Evolutionary conservation across 148 eudicot genomes (phyloP).

Genomic region (Vaccinium vitisidaea): DNA sequence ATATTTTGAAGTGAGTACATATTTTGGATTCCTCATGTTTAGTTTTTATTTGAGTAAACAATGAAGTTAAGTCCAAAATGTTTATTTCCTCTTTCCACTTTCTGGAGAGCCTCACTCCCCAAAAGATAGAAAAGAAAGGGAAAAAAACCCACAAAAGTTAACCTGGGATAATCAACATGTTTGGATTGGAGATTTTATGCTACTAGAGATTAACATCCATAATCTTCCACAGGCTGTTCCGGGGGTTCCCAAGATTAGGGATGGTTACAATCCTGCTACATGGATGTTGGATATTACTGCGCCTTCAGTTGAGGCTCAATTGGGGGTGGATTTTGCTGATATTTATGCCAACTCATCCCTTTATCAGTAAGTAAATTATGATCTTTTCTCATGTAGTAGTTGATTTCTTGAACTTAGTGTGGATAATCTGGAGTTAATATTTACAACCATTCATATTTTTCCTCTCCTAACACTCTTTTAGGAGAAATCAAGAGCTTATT

Average conservation of each 20-base stretch:
- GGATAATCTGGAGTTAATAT: neutral
- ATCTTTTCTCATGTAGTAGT: neutral
- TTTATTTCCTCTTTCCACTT: neutral
- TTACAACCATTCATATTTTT: neutral
- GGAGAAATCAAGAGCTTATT: slow-evolving; percentile 47
- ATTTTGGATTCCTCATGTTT: too few relatives aligned
- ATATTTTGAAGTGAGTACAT: slow-evolving; percentile 60
- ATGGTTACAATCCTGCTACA: slow-evolving; percentile 75
- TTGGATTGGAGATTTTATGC: neutral
- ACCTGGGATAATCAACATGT: neutral
- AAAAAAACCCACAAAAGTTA: neutral
- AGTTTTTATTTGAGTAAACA: too few relatives aligned
- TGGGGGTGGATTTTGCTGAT: slow-evolving; percentile 55
- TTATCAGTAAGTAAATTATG: slow-evolving; percentile 38
- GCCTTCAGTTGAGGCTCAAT: slow-evolving; percentile 42
- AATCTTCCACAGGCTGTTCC: slow-evolving; percentile 46
- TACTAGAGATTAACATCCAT: neutral
- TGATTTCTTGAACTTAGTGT: neutral
- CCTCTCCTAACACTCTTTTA: slow-evolving; percentile 7
- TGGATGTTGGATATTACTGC: slow-evolving; percentile 76
- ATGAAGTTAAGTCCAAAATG: neutral
- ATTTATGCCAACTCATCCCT: slow-evolving; percentile 49
- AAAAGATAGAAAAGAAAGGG: neutral
- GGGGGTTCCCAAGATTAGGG: slow-evolving; percentile 51
- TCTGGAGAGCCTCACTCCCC: neutral